Evolutionary conservation across 805 yeast species (phyloP), one percentile per base, ranked within the genome.

Genomic region (Zygoascus biomembranicola): DNA sequence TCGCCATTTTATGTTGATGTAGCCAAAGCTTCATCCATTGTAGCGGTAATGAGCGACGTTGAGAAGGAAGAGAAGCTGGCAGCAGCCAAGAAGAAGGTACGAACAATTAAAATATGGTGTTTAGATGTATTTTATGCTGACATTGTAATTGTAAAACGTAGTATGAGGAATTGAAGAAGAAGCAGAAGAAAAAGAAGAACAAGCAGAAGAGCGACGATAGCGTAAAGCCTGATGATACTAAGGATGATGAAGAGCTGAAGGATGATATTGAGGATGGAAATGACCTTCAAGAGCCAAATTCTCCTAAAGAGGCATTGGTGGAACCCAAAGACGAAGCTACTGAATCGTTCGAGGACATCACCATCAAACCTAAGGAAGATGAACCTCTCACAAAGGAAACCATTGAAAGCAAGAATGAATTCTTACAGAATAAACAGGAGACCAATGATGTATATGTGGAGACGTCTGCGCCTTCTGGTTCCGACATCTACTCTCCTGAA

Each of bases 61-160:
- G 71, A 71, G 43, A 68, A 68, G 57, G 81, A 78, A 49, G 86
- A 81, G 63, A 79, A 82, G 65, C 72, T 87, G 49, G 89, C 84
- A 58, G 85, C 84, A 1, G 94, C 92, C 5, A 77, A 85, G 62
- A 84, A 82, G 70, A 78, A 82, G 58, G 81, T 78, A 43, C 9
- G 74, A 66, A 19, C n/a, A 19, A 10, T 20, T 10, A 13, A 19
- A 2, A 26, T 2, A 26, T 28, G 11, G n/a, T 32, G 18, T 44
- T 26, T 32, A 9, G n/a, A 35, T 39, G 45, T 19, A n/a, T n/a
- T 2, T n/a, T 13, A 32, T 23, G 14, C 32, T 47, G 37, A 47
- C 43, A 16, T 23, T 23, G 6, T 23, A 23, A 23, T 23, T 26
- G 46, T 47, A 28, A 20, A 23, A 4, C 28, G 28, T 57, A 74